phyloP scores from a whole-genome alignment of 352 stramenopile species.

The Globisporangium iwayamae region DNA sequence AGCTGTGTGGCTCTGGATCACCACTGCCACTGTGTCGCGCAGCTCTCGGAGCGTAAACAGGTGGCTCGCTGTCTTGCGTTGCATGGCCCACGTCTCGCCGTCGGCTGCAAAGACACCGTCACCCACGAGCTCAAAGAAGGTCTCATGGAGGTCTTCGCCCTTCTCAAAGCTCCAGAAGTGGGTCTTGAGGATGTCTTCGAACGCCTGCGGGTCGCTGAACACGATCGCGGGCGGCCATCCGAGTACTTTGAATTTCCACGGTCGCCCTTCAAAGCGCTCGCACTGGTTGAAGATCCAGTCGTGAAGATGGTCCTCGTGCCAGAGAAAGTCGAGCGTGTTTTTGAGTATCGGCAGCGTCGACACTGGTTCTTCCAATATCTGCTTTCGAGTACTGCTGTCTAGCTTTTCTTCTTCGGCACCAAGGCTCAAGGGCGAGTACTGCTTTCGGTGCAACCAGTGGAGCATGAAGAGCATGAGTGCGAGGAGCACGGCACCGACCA shows the following conservation, averaged over 20 bases:
- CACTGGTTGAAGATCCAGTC: conserved; percentile 6
- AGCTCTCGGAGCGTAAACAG: conserved; percentile 19
- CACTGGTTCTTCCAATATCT: neutral
- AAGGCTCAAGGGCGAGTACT: neutral
- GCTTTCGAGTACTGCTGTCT: neutral
- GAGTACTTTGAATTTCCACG: conserved; percentile 1
- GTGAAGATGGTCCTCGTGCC: neutral
- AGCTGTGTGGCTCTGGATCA: conserved; percentile 16
- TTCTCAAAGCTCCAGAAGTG: conserved; percentile 13
- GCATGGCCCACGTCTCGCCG: conserved; percentile 13
- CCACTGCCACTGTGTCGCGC: conserved; percentile 16
- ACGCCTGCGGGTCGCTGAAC: neutral
- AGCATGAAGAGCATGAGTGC: neutral
- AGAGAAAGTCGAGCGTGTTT: conserved; percentile 7
- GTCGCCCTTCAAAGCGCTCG: neutral
- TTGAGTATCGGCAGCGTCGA: conserved; percentile 6
- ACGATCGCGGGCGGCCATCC: neutral
- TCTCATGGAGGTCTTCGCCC: neutral
- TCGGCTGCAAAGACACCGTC: conserved; percentile 7
- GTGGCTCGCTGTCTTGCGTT: conserved; percentile 21
- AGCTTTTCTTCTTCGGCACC: neutral
- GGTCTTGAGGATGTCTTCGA: conserved; percentile 12
- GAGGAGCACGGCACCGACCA: neutral
- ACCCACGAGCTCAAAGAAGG: neutral
- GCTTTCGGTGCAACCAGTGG: neutral